phyloP scores from a whole-genome alignment of 345 rosid genomes.

The Pistacia vera region DNA sequence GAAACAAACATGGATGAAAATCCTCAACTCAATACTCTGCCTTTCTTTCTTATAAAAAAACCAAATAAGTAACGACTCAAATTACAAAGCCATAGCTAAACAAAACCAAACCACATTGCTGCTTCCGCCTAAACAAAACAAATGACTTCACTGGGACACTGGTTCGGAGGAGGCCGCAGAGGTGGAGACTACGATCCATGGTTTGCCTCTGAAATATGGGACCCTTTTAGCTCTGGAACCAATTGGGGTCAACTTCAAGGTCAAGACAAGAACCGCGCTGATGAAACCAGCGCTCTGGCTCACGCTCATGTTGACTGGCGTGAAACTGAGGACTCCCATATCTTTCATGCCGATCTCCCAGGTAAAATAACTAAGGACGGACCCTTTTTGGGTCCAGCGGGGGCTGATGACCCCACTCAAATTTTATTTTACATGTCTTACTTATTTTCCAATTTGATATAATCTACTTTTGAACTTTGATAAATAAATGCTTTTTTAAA shows the following conservation, averaged over 20 bases:
- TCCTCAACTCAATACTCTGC: not conserved
- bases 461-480: no score
- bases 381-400: no score
- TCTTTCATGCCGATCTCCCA: conserved; percentile 23
- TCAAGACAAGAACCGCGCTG: not conserved
- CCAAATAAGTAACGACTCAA: no score
- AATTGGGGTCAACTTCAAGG: not conserved
- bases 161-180: not conserved
- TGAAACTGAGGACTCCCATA: conserved; percentile 20
- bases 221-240: not conserved
- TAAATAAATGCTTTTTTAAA: no score
- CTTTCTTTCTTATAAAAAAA: not conserved
- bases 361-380: not conserved
- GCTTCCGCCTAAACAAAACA: no score
- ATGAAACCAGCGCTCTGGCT: not conserved
- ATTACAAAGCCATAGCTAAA: not conserved
- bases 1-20: not conserved
- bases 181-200: not conserved
- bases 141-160: not conserved
- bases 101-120: no score
- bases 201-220: conserved; percentile 8
- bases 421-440: no score
- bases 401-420: no score
- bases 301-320: conserved; percentile 24
- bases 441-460: no score